Conservation (phyloP, 805 yeast genomes). For the Saturnispora besseyi region DNA sequence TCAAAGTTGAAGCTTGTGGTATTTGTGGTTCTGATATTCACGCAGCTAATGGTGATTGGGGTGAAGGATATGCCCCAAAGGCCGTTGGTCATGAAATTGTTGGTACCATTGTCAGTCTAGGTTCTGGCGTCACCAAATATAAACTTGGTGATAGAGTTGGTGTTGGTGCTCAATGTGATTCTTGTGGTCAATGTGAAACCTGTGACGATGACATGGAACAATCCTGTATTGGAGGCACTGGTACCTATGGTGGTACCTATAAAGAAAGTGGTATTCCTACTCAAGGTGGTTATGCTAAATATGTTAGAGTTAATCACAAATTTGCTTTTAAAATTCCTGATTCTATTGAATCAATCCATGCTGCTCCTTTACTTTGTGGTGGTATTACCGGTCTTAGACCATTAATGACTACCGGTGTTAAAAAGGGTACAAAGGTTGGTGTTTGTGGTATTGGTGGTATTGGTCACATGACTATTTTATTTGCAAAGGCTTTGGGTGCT, state of each 20-base stretch:
- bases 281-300: conserved; percentile 44
- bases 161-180: conserved; percentile 35
- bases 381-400: conserved; percentile 47
- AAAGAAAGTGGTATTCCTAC: conserved; percentile 33
- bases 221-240: conserved; percentile 40
- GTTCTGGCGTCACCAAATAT: conserved; percentile 27
- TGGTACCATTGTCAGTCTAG: conserved; percentile 33
- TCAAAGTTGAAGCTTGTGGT: conserved; percentile 35
- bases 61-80: conserved; percentile 10
- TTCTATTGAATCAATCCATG: conserved; percentile 29
- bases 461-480: conserved; percentile 36
- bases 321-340: conserved; percentile 43
- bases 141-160: conserved; percentile 43
- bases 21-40: conserved; percentile 51
- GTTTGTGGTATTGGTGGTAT: conserved; percentile 38
- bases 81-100: conserved; percentile 40
- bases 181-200: conserved; percentile 32
- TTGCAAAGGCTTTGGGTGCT: conserved; percentile 52
- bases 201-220: conserved; percentile 31
- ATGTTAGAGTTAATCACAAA: conserved; percentile 33
- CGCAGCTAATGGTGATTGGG: conserved; percentile 27
- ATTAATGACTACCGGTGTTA: conserved; percentile 30
- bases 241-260: conserved; percentile 44
- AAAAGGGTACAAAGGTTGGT: conserved; percentile 41
- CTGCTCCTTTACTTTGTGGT: conserved; percentile 50